Percentiles rank a stretch among this genome's conserved stretches.
Evolutionary conservation across 139 green algal species (phyloP).

Genomic region (Chlamydomonas eustigma): DNA sequence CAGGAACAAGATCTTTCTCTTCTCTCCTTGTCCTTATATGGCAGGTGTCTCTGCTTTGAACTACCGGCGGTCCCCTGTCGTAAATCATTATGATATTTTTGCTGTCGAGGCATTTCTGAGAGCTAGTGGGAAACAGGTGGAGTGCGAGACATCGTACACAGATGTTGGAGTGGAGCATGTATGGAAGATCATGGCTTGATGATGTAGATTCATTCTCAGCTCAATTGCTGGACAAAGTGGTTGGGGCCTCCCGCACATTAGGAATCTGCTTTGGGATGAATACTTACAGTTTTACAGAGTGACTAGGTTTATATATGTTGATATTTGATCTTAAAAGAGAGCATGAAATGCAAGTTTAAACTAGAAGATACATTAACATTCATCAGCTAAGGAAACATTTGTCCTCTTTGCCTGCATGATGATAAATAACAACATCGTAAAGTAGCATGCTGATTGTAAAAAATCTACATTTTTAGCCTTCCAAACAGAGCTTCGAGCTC

Average conservation of each 20-base stretch:
- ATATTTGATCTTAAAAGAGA: neutral
- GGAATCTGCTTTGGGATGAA: neutral
- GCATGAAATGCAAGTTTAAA: no score
- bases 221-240: neutral
- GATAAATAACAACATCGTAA: neutral
- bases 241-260: no score
- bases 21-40: neutral
- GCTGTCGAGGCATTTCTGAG: slow-evolving; percentile 51
- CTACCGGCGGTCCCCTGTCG: slow-evolving; percentile 36
- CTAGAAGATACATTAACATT: no score
- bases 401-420: no score
- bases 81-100: slow-evolving; percentile 56
- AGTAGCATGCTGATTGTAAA: neutral
- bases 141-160: slow-evolving; percentile 16
- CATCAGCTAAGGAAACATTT: no score
- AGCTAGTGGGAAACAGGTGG: slow-evolving; percentile 29
- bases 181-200: slow-evolving; percentile 7
- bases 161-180: slow-evolving; percentile 15
- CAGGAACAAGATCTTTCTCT: no score
- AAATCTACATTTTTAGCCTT: neutral
- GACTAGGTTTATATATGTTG: neutral
- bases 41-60: slow-evolving; percentile 45
- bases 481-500: neutral
- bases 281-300: neutral
- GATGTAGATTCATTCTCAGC: neutral